Conservation (phyloP, 177 flowering plant genomes). For the Viscum album region DNA sequence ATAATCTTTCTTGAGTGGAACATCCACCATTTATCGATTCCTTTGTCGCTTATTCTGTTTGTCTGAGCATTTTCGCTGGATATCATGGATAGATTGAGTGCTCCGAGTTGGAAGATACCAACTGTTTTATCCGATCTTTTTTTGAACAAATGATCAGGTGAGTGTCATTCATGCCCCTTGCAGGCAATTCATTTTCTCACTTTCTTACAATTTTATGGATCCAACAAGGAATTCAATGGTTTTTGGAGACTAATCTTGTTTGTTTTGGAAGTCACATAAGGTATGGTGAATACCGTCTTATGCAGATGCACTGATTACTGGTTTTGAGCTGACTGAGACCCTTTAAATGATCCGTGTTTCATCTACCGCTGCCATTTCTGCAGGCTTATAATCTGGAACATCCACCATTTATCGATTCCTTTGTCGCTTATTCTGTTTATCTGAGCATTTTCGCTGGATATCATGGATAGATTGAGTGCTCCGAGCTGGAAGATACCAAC, state of each 20-base stretch:
- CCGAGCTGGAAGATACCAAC: slow-evolving; percentile 21
- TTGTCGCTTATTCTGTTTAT: slow-evolving; percentile 8
- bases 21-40: slow-evolving; percentile 15
- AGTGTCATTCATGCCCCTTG: slow-evolving; percentile 1
- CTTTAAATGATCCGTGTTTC: slow-evolving; percentile 13
- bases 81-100: slow-evolving; percentile 15
- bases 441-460: slow-evolving; percentile 4
- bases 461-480: slow-evolving; percentile 14
- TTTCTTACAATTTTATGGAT: background rate
- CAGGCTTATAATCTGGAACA: slow-evolving; percentile 21
- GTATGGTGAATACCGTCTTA: background rate
- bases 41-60: slow-evolving; percentile 9
- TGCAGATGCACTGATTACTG: background rate
- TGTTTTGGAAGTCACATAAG: background rate
- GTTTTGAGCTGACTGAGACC: background rate
- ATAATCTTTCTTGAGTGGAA: slow-evolving; percentile 26
- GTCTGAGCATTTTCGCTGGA: slow-evolving; percentile 1
- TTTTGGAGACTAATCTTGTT: background rate
- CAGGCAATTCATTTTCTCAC: background rate
- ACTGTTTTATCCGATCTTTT: background rate
- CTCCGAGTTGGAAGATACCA: slow-evolving; percentile 21
- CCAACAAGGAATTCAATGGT: background rate
- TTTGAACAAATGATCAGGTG: background rate
- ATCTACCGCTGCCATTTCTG: slow-evolving; percentile 15
- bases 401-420: slow-evolving; percentile 17